Conservation (phyloP, 257 asterid species). For the Forsythia suspensa region DNA sequence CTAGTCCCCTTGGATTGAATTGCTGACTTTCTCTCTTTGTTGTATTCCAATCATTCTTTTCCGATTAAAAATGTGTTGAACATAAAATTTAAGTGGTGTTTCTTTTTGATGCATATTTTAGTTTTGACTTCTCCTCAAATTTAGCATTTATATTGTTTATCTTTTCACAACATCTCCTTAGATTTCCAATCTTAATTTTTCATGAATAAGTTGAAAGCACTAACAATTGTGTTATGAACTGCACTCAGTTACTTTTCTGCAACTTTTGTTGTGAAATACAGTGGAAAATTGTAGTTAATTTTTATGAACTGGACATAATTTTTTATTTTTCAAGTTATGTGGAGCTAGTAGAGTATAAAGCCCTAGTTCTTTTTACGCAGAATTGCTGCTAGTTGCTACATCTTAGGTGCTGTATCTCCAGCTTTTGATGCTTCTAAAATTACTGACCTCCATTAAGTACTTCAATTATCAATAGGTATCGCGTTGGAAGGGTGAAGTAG, state of each 20-base stretch:
- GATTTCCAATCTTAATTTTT: background rate
- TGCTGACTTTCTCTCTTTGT: background rate
- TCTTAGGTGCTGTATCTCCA: background rate
- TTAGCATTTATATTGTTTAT: background rate
- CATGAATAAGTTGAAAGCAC: background rate
- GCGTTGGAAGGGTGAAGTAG: background rate
- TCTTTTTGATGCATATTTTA: background rate
- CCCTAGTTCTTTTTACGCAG: background rate
- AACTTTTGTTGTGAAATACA: background rate
- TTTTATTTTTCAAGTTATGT: background rate
- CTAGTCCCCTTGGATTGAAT: background rate
- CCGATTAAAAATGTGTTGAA: background rate
- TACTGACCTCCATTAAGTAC: background rate
- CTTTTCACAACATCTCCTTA: background rate
- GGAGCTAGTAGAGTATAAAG: background rate
- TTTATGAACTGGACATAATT: background rate
- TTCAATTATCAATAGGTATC: background rate
- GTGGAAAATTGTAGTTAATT: background rate
- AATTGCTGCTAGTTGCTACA: background rate
- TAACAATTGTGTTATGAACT: background rate
- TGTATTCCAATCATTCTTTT: background rate
- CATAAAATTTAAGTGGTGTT: background rate
- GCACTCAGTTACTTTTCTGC: background rate
- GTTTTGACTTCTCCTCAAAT: constrained; percentile 2
- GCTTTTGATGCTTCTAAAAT: background rate